Conservation (phyloP, 257 asterid species). For the Hygrophila difformis region DNA sequence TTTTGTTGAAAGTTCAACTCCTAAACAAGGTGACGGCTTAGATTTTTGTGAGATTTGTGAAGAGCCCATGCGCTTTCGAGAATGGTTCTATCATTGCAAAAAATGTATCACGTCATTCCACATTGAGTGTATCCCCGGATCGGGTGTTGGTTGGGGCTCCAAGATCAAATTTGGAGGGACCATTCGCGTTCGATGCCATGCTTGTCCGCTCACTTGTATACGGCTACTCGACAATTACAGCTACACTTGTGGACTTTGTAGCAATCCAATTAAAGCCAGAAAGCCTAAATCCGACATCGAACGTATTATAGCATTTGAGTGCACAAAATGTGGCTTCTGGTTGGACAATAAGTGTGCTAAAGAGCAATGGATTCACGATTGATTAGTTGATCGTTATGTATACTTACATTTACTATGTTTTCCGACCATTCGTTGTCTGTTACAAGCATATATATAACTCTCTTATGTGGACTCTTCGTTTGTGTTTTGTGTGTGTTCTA, state of each 20-base stretch:
- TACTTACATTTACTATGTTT: too few relatives aligned
- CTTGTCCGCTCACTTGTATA: conserved; percentile 1
- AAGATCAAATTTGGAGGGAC: conserved; percentile 3
- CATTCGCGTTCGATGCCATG: not conserved
- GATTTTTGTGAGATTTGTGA: conserved; percentile 14
- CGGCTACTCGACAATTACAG: not conserved
- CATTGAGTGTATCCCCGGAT: conserved; percentile 2
- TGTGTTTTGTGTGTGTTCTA: too few relatives aligned
- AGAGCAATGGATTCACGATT: too few relatives aligned
- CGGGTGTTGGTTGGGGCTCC: not conserved
- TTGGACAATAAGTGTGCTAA: not conserved
- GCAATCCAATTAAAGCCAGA: not conserved
- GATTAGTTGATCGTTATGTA: too few relatives aligned
- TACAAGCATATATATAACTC: too few relatives aligned
- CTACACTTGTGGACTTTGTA: not conserved
- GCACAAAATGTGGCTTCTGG: conserved; percentile 9
- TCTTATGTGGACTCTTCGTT: too few relatives aligned
- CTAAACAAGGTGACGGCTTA: not conserved
- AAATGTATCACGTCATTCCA: conserved; percentile 6
- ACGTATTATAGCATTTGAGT: not conserved
- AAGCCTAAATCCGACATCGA: too few relatives aligned
- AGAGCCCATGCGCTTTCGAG: not conserved
- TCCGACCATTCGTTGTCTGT: too few relatives aligned
- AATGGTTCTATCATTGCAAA: conserved; percentile 14
- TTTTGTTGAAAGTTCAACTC: too few relatives aligned